Percentiles rank a stretch among this genome's conserved stretches.
phyloP scores from a whole-genome alignment of 2,329 filamentous ascomycete genomes.

The Claviceps cyperi region DNA sequence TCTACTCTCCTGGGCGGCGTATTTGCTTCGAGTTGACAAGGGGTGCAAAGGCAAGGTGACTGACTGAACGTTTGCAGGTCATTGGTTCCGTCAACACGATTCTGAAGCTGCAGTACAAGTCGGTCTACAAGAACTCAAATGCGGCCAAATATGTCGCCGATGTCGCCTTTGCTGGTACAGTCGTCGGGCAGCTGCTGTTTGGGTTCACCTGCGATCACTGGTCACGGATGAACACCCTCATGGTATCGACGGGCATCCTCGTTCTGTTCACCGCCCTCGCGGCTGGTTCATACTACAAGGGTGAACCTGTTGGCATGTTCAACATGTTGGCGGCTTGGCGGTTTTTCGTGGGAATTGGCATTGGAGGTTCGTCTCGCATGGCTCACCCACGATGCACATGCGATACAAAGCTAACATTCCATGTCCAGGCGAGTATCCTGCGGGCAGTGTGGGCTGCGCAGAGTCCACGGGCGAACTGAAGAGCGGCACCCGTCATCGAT shows the following conservation, averaged over 20 bases:
- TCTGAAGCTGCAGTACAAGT: conserved; percentile 51
- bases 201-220: conserved; percentile 72
- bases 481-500: conserved; percentile 66
- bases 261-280: conserved; percentile 72
- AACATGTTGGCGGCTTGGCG: conserved; percentile 65
- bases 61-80: conserved; percentile 35
- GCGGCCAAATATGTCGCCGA: conserved; percentile 63
- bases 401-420: not conserved
- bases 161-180: conserved; percentile 78
- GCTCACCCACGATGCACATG: conserved; percentile 19
- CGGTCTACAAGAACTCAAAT: conserved; percentile 51
- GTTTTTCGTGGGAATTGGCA: conserved; percentile 70
- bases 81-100: conserved; percentile 80
- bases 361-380: conserved; percentile 38
- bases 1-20: no score
- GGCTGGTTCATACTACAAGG: conserved; percentile 62
- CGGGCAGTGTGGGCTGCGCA: conserved; percentile 65
- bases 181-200: conserved; percentile 68
- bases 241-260: conserved; percentile 69
- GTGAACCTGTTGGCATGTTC: conserved; percentile 56
- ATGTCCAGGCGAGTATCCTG: conserved; percentile 54
- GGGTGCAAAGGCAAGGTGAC: not conserved
- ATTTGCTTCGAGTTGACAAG: not conserved
- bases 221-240: conserved; percentile 69
- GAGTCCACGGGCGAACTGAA: conserved; percentile 72